Base-by-base conservation (phyloP, 179 eudicot genomes). In the Spinacia oleracea region DNA sequence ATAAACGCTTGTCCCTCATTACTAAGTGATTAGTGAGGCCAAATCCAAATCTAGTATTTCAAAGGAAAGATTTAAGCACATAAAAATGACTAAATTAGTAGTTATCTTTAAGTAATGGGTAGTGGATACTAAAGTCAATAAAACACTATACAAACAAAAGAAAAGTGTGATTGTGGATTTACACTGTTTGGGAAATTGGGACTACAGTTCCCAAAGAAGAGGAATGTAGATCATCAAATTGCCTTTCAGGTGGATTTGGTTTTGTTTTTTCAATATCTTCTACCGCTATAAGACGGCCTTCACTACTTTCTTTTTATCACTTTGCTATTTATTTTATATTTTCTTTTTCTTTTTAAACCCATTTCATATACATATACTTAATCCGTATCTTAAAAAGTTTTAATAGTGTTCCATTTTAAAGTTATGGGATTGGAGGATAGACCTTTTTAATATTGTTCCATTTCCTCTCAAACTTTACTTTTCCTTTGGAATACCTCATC, bases 131-230 rank as follows among this genome's bases (percentile, higher is more conserved):
- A 76, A 80, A 83, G 86, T 83, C 83, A 83, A 83, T 64, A 29
- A 16, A 59, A 48, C 34, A 66, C 78, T 71, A 77, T 72, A n/a
- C 21, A 45, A 76, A 48, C 38, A 31, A 25, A 50, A 29, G 43
- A 76, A 77, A 81, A 81, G 88, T 70, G 75, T 42, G 76, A 51
- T 65, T 56, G 69, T 78, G 81, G 80, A 48, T 78, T 63, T 65
- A 77, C 68, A 87, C 85, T 83, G 80, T 85, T 87, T 85, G 77
- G 90, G 88, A 83, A 87, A 83, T 75, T 81, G 86, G 79, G 79
- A 77, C 82, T 65, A 84, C 84, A 83, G 85, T 80, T 85, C 75
- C 85, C 82, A 75, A 82, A 69, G 72, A 43, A 69, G 23, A 42
- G 46, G 50, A 31, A 42, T 6, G 65, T 35, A 27, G 32, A 67